These are phyloP conservation scores for Pseudopithomyces maydicus DNA, from an alignment of 2,329 filamentous ascomycete species.

Conservation along the genomic window DNA sequence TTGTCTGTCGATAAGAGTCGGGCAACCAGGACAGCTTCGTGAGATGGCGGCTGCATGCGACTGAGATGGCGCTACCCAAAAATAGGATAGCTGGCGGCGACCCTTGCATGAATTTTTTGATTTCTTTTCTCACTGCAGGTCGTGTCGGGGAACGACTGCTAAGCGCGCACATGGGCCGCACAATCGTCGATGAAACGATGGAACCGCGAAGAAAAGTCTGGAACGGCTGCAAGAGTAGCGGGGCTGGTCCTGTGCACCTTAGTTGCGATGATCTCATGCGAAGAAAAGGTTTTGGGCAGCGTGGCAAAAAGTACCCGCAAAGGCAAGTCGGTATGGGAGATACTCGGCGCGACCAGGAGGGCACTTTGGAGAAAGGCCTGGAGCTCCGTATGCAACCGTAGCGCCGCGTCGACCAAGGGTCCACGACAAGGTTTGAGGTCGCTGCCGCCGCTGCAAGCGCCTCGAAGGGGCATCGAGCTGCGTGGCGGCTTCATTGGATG, in stretches of 20 bases:
- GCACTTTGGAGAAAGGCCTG: slow-evolving; percentile 24
- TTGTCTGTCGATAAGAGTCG: neutral
- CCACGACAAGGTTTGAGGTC: neutral
- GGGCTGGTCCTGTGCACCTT: slow-evolving; percentile 1
- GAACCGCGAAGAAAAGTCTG: slow-evolving; percentile 1
- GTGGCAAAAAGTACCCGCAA: slow-evolving; percentile 21
- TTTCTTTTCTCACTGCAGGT: slow-evolving; percentile 13
- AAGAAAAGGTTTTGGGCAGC: slow-evolving; percentile 3
- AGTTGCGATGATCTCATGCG: slow-evolving; percentile 3
- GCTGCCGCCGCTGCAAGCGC: neutral
- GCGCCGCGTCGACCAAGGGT: slow-evolving; percentile 23
- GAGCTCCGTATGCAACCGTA: slow-evolving; percentile 34
- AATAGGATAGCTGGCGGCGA: slow-evolving; percentile 10
- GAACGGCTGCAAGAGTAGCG: neutral
- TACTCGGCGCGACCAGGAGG: slow-evolving; percentile 27
- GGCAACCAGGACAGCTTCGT: neutral
- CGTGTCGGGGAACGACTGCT: slow-evolving; percentile 10
- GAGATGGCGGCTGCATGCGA: slow-evolving; percentile 6
- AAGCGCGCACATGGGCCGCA: slow-evolving; percentile 3
- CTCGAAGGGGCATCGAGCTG: slow-evolving; percentile 10
- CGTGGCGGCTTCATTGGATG: slow-evolving; percentile 8
- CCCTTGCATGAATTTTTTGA: slow-evolving; percentile 2
- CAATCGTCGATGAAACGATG: neutral
- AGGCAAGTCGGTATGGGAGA: slow-evolving; percentile 15
- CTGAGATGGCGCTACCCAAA: slow-evolving; percentile 13